Evolutionary conservation across 1,284 basidiomycete species (phyloP).

Genomic region (Tilletia setariae): DNA sequence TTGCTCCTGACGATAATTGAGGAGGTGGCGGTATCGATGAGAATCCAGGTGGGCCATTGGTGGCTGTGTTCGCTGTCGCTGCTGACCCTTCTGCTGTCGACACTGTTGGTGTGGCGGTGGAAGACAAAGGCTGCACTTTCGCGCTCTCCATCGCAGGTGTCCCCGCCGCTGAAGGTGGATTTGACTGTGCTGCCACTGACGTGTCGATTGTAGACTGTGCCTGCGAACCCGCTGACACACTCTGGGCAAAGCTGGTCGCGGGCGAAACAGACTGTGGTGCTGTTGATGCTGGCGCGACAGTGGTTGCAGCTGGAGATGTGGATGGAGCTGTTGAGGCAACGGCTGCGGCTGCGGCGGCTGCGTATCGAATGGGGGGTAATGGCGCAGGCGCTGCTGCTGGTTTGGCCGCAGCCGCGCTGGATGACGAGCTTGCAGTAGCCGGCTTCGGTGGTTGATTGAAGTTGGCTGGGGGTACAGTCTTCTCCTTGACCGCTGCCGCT

Average conservation of each 20-base stretch:
- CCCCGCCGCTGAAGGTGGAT: slow-evolving; percentile 20
- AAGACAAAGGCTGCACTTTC: not conserved
- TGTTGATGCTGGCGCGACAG: slow-evolving; percentile 23
- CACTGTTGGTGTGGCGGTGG: slow-evolving; percentile 1
- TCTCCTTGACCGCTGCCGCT: slow-evolving; percentile 46
- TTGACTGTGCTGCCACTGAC: slow-evolving; percentile 16
- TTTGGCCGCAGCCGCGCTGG: slow-evolving; percentile 38
- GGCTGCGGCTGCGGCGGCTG: slow-evolving; percentile 83
- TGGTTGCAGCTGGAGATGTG: slow-evolving; percentile 7
- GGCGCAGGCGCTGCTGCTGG: slow-evolving; percentile 38
- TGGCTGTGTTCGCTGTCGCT: not conserved
- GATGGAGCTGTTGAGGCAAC: slow-evolving; percentile 24
- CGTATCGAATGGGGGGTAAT: slow-evolving; percentile 74
- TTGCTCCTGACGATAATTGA: not conserved
- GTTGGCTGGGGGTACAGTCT: slow-evolving; percentile 70
- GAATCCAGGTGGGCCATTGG: slow-evolving; percentile 14
- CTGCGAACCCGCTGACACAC: not conserved
- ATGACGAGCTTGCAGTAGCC: slow-evolving; percentile 56
- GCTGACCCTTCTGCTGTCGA: slow-evolving; percentile 1
- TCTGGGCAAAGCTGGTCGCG: slow-evolving; percentile 23
- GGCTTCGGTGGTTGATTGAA: slow-evolving; percentile 62
- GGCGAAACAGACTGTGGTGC: slow-evolving; percentile 21
- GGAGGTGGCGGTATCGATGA: not conserved
- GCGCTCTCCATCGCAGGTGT: slow-evolving; percentile 22
- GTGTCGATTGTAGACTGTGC: slow-evolving; percentile 11